These are phyloP conservation scores for Metschnikowia vanudenii DNA, from an alignment of 805 yeast species.

Conservation along the genomic window DNA sequence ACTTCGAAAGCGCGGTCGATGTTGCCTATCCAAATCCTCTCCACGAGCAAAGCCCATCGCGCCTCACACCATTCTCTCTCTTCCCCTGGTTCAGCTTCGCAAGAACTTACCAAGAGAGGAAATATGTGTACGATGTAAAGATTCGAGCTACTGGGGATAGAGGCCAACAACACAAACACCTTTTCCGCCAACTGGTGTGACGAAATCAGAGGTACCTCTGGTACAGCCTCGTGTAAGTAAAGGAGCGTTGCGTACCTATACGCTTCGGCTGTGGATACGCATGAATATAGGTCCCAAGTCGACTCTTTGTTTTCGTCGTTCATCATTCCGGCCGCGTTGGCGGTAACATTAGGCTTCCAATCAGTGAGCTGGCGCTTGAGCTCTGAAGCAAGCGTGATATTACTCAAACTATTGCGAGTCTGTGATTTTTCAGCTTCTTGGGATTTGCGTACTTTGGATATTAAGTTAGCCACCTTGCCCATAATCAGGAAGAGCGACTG, in stretches of 20 bases:
- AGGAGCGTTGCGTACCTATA: constrained; percentile 59
- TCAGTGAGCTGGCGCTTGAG: constrained; percentile 50
- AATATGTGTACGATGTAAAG: constrained; percentile 60
- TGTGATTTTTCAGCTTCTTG: constrained; percentile 21
- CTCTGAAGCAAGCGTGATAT: constrained; percentile 54
- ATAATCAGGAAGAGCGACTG: constrained; percentile 62
- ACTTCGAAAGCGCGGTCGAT: constrained; percentile 66
- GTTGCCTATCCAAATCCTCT: constrained; percentile 63
- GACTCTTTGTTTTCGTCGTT: constrained; percentile 18
- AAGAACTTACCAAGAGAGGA: constrained; percentile 62
- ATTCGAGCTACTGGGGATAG: constrained; percentile 58
- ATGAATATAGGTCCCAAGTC: constrained; percentile 55
- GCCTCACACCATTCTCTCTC: constrained; percentile 61
- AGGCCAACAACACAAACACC: constrained; percentile 56
- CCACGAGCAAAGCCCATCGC: constrained; percentile 54
- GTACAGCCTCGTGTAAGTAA: constrained; percentile 68
- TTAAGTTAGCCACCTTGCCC: constrained; percentile 60
- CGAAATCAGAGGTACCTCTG: constrained; percentile 57
- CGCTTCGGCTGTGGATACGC: constrained; percentile 70
- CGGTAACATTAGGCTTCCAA: constrained; percentile 54
- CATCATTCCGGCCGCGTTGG: constrained; percentile 36
- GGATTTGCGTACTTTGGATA: constrained; percentile 45
- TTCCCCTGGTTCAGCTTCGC: constrained; percentile 59
- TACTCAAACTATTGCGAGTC: constrained; percentile 40
- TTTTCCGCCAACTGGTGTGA: constrained; percentile 59